A percentile compares a stretch with the other conserved stretches of the same genome.
These are phyloP conservation scores for Cyclostephanos tholiformis DNA, from an alignment of 108 stramenopile genomes.

Conservation along the genomic window DNA sequence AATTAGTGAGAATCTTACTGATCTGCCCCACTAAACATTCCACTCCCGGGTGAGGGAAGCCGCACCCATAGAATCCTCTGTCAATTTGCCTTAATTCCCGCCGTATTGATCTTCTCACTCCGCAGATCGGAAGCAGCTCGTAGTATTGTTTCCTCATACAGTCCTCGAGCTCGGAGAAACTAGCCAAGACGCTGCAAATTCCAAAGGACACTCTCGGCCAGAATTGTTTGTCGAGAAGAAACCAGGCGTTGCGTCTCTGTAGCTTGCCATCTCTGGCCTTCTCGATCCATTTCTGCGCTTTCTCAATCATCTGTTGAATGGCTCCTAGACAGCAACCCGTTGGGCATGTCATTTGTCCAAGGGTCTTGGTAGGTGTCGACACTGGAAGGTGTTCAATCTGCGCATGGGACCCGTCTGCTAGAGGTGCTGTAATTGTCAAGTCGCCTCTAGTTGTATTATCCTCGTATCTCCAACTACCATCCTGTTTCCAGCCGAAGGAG, in stretches of 20 bases:
- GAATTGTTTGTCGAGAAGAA: conserved; percentile 7
- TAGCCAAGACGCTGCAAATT: neutral
- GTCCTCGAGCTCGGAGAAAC: neutral
- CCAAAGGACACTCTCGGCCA: conserved; percentile 28
- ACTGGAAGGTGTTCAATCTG: conserved; percentile 9
- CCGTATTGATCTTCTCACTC: neutral
- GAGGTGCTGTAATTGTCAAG: conserved; percentile 3
- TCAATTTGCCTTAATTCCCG: neutral
- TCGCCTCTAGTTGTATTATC: neutral
- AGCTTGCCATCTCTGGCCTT: conserved; percentile 6
- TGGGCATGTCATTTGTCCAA: conserved; percentile 8
- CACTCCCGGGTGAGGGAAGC: conserved; percentile 5
- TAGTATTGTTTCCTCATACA: conserved; percentile 5
- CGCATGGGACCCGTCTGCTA: conserved; percentile 7
- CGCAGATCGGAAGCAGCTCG: neutral
- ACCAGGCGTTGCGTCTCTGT: neutral
- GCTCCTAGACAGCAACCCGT: neutral
- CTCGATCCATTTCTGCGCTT: conserved; percentile 16
- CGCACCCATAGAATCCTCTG: conserved; percentile 10
- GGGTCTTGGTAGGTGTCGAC: conserved; percentile 1
- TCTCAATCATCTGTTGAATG: conserved; percentile 6
- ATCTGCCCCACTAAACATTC: neutral
- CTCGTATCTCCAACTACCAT: conserved; percentile 21
- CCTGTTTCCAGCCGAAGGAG: neutral
- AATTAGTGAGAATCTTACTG: conserved; percentile 15